Evolutionary conservation across 1,284 basidiomycete genomes (phyloP).

Genomic region (Papiliotrema laurentii): DNA sequence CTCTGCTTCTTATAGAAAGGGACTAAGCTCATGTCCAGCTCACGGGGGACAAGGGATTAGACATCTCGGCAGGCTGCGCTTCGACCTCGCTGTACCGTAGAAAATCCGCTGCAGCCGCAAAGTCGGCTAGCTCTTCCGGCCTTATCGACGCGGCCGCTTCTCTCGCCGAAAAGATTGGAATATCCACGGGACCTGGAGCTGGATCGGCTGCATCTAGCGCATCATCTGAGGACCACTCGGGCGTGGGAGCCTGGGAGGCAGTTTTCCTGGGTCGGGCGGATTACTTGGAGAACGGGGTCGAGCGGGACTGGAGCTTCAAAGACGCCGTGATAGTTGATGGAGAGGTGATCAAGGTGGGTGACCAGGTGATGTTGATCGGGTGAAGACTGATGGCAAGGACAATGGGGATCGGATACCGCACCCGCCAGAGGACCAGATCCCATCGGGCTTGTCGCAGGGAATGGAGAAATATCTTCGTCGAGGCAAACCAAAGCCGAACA

Average conservation of each 20-base stretch:
- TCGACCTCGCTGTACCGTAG: constrained; percentile 41
- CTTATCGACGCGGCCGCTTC: too few species aligned
- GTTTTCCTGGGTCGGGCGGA: constrained; percentile 41
- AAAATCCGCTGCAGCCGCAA: too few species aligned
- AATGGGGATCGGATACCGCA: constrained; percentile 32
- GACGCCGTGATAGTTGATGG: constrained; percentile 38
- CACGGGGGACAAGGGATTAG: constrained; percentile 29
- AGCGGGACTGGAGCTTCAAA: constrained; percentile 46
- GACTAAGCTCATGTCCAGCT: constrained; percentile 17
- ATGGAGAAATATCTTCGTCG: constrained; percentile 37
- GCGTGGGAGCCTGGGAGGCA: constrained; percentile 38
- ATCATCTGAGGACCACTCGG: too few species aligned
- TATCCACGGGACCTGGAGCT: too few species aligned
- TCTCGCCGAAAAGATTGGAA: too few species aligned
- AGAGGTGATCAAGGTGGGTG: constrained; percentile 40
- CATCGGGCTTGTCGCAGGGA: constrained; percentile 39
- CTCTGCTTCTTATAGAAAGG: background rate
- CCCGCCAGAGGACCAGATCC: constrained; percentile 31
- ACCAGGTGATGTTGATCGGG: background rate
- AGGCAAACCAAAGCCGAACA: constrained; percentile 10
- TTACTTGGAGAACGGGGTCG: constrained; percentile 43
- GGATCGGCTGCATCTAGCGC: too few species aligned
- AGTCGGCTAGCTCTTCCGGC: too few species aligned
- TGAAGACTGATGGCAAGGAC: constrained; percentile 19
- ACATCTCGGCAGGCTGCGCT: constrained; percentile 44